Conservation (phyloP, 768 basidiomycete species). For the Sistotremastrum niveocremeum region DNA sequence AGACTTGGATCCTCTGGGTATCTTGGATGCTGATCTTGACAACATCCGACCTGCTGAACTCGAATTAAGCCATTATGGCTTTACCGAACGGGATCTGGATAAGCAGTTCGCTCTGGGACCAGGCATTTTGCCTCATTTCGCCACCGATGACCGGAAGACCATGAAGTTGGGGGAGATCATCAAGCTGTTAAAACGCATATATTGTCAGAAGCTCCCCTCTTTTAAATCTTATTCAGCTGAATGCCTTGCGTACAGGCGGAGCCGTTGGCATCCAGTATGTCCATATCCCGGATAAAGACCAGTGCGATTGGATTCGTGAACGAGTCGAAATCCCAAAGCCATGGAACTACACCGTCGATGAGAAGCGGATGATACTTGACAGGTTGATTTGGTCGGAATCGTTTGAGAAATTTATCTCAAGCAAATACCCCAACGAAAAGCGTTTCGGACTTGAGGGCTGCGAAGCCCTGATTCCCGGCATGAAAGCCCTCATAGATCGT, state of each 20-base stretch:
- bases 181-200: slow-evolving; percentile 78
- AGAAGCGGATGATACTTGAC: slow-evolving; percentile 98
- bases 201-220: slow-evolving; percentile 48
- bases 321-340: slow-evolving; percentile 91
- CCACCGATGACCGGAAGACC: slow-evolving; percentile 68
- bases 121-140: slow-evolving; percentile 93
- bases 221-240: slow-evolving; percentile 3
- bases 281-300: slow-evolving; percentile 96
- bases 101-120: slow-evolving; percentile 92
- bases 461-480: slow-evolving; percentile 93
- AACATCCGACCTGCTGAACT: slow-evolving; percentile 75
- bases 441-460: slow-evolving; percentile 98
- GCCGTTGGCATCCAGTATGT: slow-evolving; percentile 83
- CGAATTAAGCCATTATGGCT: slow-evolving; percentile 88
- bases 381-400: slow-evolving; percentile 99
- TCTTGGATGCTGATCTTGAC: slow-evolving; percentile 78
- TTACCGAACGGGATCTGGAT: slow-evolving; percentile 86
- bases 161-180: slow-evolving; percentile 91
- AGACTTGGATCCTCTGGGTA: slow-evolving; percentile 90
- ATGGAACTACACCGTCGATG: slow-evolving; percentile 95
- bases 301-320: slow-evolving; percentile 98
- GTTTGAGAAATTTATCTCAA: slow-evolving; percentile 96
- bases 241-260: slow-evolving; percentile 39
- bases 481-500: slow-evolving; percentile 98
- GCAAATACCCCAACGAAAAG: slow-evolving; percentile 99